Percentiles rank a stretch among this genome's conserved stretches.
Conservation (phyloP, 768 basidiomycete genomes). For the Lentinula lateritia region DNA sequence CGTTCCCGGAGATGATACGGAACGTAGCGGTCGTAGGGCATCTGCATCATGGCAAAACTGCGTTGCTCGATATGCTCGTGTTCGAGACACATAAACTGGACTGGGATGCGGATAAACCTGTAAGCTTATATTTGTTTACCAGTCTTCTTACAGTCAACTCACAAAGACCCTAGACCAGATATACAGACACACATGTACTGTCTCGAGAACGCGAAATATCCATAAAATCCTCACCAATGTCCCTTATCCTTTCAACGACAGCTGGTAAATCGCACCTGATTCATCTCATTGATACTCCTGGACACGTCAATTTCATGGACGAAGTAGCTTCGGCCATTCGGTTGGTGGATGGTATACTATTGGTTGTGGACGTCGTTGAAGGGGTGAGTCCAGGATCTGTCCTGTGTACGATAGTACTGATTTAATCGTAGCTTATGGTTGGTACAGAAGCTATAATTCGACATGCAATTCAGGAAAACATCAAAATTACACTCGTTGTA, state of each 20-base stretch:
- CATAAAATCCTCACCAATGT: constrained; percentile 96
- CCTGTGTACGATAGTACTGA: constrained; percentile 12
- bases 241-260: constrained; percentile 79
- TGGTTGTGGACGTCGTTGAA: constrained; percentile 98
- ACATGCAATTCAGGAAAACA: constrained; percentile 83
- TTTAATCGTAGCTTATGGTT: constrained; percentile 69
- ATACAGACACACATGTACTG: constrained; percentile 92
- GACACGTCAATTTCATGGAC: constrained; percentile 98
- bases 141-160: neutral
- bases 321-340: constrained; percentile 89
- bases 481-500: constrained; percentile 88
- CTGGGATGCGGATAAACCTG: constrained; percentile 90
- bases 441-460: constrained; percentile 85
- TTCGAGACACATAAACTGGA: constrained; percentile 93
- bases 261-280: constrained; percentile 89
- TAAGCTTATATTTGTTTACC: constrained; percentile 30
- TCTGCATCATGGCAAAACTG: constrained; percentile 96
- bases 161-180: constrained; percentile 60
- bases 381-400: constrained; percentile 56
- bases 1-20: constrained; percentile 90
- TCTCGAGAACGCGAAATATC: constrained; percentile 88
- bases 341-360: constrained; percentile 82
- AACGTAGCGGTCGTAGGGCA: constrained; percentile 97
- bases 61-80: constrained; percentile 94
- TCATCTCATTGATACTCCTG: constrained; percentile 95